A percentile compares a stretch with the other conserved stretches of the same genome.
Evolutionary conservation across 495 filamentous ascomycete genomes (phyloP).

Genomic region (Daldinia concentrica): DNA sequence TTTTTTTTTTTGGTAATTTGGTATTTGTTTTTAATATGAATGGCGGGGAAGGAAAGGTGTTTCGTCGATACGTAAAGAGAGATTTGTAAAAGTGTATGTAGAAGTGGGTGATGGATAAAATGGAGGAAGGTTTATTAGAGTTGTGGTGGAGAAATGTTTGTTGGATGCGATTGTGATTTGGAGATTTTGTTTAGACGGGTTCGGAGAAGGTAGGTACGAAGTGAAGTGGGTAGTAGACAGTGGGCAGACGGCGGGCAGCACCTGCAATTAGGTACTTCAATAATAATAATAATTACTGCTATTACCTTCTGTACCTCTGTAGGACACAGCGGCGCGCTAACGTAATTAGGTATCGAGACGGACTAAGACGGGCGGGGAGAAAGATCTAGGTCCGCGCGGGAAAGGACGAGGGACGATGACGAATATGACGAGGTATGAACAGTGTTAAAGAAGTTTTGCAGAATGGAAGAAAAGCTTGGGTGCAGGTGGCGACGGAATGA

Average conservation of each 20-base stretch:
- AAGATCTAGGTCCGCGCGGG: conserved; percentile 14
- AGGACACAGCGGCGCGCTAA: conserved; percentile 22
- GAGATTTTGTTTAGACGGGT: conserved; percentile 42
- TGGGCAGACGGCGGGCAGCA: conserved; percentile 5
- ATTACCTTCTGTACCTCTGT: neutral
- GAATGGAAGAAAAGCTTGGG: conserved; percentile 7
- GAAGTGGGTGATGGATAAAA: conserved; percentile 37
- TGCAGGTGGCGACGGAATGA: conserved; percentile 13
- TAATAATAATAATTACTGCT: conserved; percentile 10
- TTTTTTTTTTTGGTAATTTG: conserved; percentile 16
- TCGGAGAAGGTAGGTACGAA: conserved; percentile 40
- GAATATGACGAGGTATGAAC: neutral
- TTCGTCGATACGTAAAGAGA: conserved; percentile 9
- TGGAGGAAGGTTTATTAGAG: conserved; percentile 30
- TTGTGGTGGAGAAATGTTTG: conserved; percentile 37
- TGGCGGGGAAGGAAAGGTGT: conserved; percentile 6
- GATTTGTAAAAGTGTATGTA: conserved; percentile 9
- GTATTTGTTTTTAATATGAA: neutral
- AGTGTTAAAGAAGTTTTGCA: neutral
- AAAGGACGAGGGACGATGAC: conserved; percentile 4
- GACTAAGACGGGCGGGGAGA: neutral
- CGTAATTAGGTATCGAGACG: conserved; percentile 7
- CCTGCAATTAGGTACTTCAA: neutral
- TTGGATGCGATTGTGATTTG: conserved; percentile 29
- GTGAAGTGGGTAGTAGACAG: neutral